Evolutionary conservation across 306 rosid genomes (phyloP).

Genomic region (Luffa aegyptiaca): DNA sequence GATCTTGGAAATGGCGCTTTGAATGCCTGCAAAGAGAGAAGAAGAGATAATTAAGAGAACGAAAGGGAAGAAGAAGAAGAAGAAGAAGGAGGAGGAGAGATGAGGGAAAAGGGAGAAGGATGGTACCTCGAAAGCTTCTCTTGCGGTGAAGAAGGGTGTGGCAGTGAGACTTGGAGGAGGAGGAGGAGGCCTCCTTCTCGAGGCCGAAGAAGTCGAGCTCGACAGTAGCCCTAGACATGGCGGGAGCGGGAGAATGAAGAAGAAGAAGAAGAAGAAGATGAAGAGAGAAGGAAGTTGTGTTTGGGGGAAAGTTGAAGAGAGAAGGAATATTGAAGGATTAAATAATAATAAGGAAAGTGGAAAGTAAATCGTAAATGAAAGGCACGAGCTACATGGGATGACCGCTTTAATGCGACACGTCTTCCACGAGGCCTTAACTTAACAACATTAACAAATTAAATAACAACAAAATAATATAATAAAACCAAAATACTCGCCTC

Average conservation of each 20-base stretch:
- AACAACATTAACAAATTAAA: background rate
- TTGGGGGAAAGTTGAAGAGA: background rate
- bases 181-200: background rate
- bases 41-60: background rate
- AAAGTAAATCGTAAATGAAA: background rate
- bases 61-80: background rate
- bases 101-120: no score
- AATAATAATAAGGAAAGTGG: background rate
- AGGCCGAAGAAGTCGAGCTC: constrained; percentile 7
- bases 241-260: background rate
- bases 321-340: background rate
- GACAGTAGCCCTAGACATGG: background rate
- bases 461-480: no score
- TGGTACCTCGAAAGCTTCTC: background rate
- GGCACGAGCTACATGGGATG: background rate
- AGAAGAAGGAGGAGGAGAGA: no score
- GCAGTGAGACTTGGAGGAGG: background rate
- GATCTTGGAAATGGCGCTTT: constrained; percentile 27
- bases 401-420: background rate
- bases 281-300: no score
- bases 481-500: background rate
- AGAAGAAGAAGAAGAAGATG: background rate
- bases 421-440: background rate
- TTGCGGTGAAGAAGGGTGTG: background rate
- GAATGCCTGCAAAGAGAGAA: constrained; percentile 10